Evolutionary conservation across 345 rosid genomes (phyloP).

Genomic region (Raphanus raphanistrum): DNA sequence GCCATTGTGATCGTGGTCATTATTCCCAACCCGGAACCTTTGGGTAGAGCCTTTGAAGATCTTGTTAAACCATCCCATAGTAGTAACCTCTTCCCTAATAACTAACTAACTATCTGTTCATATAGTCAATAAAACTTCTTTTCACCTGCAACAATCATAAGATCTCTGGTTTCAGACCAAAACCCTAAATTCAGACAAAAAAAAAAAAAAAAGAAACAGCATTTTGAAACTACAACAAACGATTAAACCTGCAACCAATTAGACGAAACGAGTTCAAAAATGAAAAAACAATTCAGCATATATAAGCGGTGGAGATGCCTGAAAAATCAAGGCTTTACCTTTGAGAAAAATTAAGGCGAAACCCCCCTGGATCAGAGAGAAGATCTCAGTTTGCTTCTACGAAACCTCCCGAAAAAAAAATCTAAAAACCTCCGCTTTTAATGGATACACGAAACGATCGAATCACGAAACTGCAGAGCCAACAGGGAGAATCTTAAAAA

Average conservation of each 20-base stretch:
- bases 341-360: not conserved
- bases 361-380: conserved; percentile 43
- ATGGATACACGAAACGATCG: conserved; percentile 27
- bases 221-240: not conserved
- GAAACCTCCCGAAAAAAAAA: conserved; percentile 8
- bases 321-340: not conserved
- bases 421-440: conserved; percentile 8
- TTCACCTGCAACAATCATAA: conserved; percentile 44
- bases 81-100: conserved; percentile 30
- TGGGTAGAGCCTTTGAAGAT: conserved; percentile 77
- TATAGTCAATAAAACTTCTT: conserved; percentile 34
- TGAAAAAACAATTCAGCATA: conserved; percentile 13
- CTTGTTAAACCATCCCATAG: conserved; percentile 84
- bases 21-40: conserved; percentile 51
- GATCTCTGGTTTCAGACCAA: not conserved
- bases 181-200: not conserved
- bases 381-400: conserved; percentile 51
- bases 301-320: not conserved
- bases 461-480: conserved; percentile 20
- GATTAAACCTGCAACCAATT: conserved; percentile 10
- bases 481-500: conserved; percentile 21
- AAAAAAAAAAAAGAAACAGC: not conserved
- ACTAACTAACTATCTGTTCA: conserved; percentile 48
- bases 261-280: conserved; percentile 1
- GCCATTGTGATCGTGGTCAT: conserved; percentile 44